Conservation (phyloP, 1,284 basidiomycete genomes). For the Lentinula novae-zelandiae region DNA sequence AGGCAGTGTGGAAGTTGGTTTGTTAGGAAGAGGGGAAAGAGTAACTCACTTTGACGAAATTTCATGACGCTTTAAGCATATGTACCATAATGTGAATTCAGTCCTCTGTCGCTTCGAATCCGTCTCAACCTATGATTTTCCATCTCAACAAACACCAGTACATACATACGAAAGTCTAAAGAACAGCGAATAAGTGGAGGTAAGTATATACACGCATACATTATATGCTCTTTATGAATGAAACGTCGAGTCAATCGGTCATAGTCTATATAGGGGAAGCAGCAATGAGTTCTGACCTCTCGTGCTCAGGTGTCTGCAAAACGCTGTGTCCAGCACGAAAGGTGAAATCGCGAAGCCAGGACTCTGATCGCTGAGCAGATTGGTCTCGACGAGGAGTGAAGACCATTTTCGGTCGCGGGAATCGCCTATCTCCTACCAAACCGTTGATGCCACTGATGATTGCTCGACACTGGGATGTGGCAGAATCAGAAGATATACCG, state of each 20-base stretch:
- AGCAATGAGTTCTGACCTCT: constrained; percentile 2
- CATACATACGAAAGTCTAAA: neutral
- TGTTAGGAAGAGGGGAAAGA: neutral
- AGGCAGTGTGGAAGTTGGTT: neutral
- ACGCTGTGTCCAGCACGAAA: constrained; percentile 22
- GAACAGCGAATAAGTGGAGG: neutral
- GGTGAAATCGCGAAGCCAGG: constrained; percentile 24
- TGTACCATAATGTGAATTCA: neutral
- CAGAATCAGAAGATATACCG: constrained; percentile 81
- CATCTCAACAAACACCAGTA: neutral
- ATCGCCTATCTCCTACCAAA: constrained; percentile 47
- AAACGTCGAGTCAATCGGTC: neutral
- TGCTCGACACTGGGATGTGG: constrained; percentile 78
- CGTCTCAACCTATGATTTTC: neutral
- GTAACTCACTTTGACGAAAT: neutral
- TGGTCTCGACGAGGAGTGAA: constrained; percentile 18
- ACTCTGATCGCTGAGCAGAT: constrained; percentile 14
- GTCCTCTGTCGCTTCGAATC: no score
- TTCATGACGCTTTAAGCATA: neutral
- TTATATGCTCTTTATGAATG: neutral
- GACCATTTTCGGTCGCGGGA: constrained; percentile 34
- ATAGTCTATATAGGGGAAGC: neutral
- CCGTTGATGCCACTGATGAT: constrained; percentile 77
- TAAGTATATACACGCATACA: neutral
- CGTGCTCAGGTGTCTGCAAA: constrained; percentile 9